phyloP scores from a whole-genome alignment of 2,329 filamentous ascomycete genomes.

The Cadophora gregata region DNA sequence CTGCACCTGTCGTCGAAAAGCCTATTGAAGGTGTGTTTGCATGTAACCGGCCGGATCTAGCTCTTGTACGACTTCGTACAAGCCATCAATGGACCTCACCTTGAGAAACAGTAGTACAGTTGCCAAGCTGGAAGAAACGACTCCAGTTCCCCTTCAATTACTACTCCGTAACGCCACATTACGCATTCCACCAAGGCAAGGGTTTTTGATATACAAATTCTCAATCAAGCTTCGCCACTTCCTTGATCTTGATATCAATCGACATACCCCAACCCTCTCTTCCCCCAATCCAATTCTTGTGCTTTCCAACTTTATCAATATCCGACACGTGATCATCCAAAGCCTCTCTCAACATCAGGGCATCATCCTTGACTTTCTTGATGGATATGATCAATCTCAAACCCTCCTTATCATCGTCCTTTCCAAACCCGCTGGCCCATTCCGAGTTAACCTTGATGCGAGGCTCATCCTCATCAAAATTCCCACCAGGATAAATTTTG shows the following conservation, averaged over 20 bases:
- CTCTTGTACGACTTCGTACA: not conserved
- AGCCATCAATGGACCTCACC: not conserved
- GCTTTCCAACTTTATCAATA: constrained; percentile 63
- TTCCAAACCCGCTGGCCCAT: constrained; percentile 51
- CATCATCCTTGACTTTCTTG: constrained; percentile 47
- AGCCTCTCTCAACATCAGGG: constrained; percentile 49
- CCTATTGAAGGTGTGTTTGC: not conserved
- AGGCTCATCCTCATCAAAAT: constrained; percentile 48
- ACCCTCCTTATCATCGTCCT: constrained; percentile 48
- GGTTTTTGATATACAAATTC: not conserved
- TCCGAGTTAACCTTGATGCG: constrained; percentile 49
- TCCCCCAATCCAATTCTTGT: constrained; percentile 57
- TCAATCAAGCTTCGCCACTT: constrained; percentile 35
- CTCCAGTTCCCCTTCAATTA: not conserved
- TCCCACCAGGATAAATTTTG: constrained; percentile 65
- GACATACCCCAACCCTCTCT: constrained; percentile 47
- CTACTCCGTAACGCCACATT: not conserved
- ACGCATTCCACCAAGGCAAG: not conserved
- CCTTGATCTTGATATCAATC: constrained; percentile 45
- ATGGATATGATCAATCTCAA: constrained; percentile 53
- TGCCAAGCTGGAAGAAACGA: not conserved
- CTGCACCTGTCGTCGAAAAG: not conserved
- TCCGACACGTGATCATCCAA: constrained; percentile 49
- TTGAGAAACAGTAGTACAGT: too few relatives aligned
- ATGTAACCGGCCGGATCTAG: not conserved